Conservation (phyloP, 441 rosid species). For the Jatropha podagrica region DNA sequence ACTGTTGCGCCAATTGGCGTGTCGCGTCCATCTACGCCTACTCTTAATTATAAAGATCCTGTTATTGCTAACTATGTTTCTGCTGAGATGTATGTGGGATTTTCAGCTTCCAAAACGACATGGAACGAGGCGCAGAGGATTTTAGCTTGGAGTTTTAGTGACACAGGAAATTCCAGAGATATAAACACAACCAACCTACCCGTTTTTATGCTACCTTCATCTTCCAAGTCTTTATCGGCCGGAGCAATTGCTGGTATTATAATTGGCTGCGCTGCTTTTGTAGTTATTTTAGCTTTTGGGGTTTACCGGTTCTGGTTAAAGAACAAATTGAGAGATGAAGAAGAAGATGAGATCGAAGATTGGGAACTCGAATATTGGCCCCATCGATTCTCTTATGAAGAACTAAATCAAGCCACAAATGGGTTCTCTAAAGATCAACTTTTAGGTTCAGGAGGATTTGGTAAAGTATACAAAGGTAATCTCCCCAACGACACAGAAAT, state of each 20-base stretch:
- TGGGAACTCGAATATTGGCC: conserved; percentile 72
- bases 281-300: conserved; percentile 44
- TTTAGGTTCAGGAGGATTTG: conserved; percentile 83
- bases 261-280: conserved; percentile 51
- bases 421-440: conserved; percentile 73
- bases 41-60: conserved; percentile 53
- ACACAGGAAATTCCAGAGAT: conserved; percentile 49
- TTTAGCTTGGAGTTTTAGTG: conserved; percentile 72
- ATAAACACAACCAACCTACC: conserved; percentile 67
- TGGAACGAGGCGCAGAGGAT: conserved; percentile 77
- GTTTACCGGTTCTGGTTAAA: conserved; percentile 49
- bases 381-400: conserved; percentile 66
- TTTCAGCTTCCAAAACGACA: conserved; percentile 76
- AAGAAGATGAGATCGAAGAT: conserved; percentile 50
- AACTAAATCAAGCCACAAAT: conserved; percentile 59
- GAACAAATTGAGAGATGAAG: conserved; percentile 24
- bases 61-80: conserved; percentile 66
- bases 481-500: conserved; percentile 49
- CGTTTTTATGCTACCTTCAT: conserved; percentile 46
- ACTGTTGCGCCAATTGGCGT: conserved; percentile 67
- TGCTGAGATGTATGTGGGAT: conserved; percentile 65
- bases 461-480: conserved; percentile 74
- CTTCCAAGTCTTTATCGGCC: conserved; percentile 47
- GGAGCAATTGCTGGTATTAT: conserved; percentile 62
- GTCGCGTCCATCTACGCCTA: conserved; percentile 51